phyloP scores from a whole-genome alignment of 2,329 filamentous ascomycete genomes.

The Cercospora zeae-maydis region DNA sequence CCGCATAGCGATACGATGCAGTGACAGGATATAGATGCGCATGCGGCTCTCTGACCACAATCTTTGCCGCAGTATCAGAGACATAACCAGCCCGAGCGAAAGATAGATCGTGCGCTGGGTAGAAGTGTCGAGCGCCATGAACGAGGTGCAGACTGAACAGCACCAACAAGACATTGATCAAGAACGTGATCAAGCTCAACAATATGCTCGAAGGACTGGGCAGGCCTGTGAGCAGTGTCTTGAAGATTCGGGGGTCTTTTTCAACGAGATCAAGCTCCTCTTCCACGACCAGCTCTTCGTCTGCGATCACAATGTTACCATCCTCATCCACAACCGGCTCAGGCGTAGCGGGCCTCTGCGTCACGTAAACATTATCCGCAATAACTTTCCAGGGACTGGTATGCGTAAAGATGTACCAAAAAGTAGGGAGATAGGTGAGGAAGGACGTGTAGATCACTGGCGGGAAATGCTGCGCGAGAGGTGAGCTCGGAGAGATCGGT shows the following conservation, averaged over 20 bases:
- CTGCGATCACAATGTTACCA: slow-evolving; percentile 37
- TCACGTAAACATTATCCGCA: slow-evolving; percentile 36
- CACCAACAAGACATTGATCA: slow-evolving; percentile 68
- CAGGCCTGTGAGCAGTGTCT: slow-evolving; percentile 69
- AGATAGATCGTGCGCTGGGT: slow-evolving; percentile 71
- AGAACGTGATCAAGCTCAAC: slow-evolving; percentile 53
- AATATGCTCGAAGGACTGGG: slow-evolving; percentile 68
- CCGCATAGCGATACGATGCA: slow-evolving; percentile 55
- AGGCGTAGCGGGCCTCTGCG: slow-evolving; percentile 41
- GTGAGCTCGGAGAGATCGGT: slow-evolving; percentile 24
- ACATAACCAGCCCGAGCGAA: slow-evolving; percentile 88
- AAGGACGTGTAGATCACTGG: slow-evolving; percentile 39
- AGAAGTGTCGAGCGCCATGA: slow-evolving; percentile 65
- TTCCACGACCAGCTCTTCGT: slow-evolving; percentile 56
- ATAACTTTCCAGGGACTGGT: slow-evolving; percentile 35
- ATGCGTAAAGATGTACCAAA: slow-evolving; percentile 32
- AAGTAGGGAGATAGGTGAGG: slow-evolving; percentile 46
- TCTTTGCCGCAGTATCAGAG: slow-evolving; percentile 71
- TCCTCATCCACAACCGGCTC: slow-evolving; percentile 25
- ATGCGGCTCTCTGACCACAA: slow-evolving; percentile 83
- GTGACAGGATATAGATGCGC: slow-evolving; percentile 69
- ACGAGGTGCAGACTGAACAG: slow-evolving; percentile 72
- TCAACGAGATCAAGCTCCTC: slow-evolving; percentile 61
- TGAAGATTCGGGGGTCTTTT: slow-evolving; percentile 55
- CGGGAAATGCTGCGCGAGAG: slow-evolving; percentile 30